A percentile compares a stretch with the other conserved stretches of the same genome.
Conservation (phyloP, 2,329 filamentous ascomycete genomes). For the Aureobasidium sp. region DNA sequence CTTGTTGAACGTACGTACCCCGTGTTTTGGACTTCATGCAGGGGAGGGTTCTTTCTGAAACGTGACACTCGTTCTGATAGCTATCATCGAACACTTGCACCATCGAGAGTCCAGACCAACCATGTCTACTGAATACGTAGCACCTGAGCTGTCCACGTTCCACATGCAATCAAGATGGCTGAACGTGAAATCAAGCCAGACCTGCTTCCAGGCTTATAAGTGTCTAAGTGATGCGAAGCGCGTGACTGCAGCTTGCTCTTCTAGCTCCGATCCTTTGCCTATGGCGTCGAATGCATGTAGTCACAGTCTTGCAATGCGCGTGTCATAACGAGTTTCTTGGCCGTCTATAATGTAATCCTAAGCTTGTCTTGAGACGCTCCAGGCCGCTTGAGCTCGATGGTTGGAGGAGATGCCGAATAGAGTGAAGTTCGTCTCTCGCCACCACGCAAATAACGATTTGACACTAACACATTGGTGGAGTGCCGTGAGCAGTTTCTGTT, state of each 20-base stretch:
- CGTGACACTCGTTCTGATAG: neutral
- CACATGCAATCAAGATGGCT: neutral
- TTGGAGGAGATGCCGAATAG: neutral
- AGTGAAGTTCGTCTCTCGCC: neutral
- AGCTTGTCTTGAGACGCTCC: neutral
- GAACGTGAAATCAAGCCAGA: neutral
- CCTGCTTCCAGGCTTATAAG: neutral
- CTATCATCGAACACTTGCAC: neutral
- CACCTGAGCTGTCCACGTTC: neutral
- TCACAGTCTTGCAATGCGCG: neutral
- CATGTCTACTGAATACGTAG: neutral
- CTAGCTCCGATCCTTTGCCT: neutral
- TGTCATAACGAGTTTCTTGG: neutral
- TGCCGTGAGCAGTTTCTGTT: neutral
- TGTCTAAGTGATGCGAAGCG: neutral
- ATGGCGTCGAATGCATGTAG: neutral
- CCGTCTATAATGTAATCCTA: neutral
- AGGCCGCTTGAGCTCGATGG: neutral
- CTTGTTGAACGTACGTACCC: neutral
- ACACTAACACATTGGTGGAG: neutral
- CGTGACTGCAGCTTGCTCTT: neutral
- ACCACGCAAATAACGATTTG: neutral
- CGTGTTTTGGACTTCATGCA: conserved; percentile 1
- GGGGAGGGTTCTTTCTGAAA: neutral
- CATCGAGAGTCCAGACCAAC: too few relatives aligned